Conservation (phyloP, 768 basidiomycete genomes). For the Cyclocybe cylindracea region DNA sequence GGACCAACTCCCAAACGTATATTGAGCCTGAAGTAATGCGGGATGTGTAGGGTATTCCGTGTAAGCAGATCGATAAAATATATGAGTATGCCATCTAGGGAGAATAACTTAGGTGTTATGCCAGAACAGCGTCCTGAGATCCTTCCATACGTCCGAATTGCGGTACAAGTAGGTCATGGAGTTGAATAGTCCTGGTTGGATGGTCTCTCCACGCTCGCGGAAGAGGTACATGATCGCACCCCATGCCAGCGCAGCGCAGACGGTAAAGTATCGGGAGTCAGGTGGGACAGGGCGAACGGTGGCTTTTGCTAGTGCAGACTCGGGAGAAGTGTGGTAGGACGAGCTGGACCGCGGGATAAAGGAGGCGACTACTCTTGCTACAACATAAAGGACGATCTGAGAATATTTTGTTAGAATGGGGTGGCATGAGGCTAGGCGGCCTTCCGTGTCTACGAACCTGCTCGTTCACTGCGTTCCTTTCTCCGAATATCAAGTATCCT, state of each 20-base stretch:
- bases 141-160: conserved; percentile 87
- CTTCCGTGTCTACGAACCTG: conserved; percentile 56
- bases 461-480: conserved; percentile 86
- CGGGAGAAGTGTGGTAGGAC: conserved; percentile 49
- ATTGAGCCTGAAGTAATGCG: conserved; percentile 13
- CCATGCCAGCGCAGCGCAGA: conserved; percentile 90
- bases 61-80: conserved; percentile 14
- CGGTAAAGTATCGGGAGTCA: conserved; percentile 78
- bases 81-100: conserved; percentile 10
- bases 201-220: conserved; percentile 81
- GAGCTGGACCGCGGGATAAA: conserved; percentile 79
- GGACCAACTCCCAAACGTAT: conserved; percentile 41
- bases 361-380: conserved; percentile 88
- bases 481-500: conserved; percentile 87
- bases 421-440: neutral
- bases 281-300: conserved; percentile 76
- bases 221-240: conserved; percentile 98
- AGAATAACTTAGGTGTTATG: conserved; percentile 66
- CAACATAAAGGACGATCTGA: conserved; percentile 95
- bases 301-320: conserved; percentile 39
- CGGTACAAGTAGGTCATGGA: conserved; percentile 95
- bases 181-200: conserved; percentile 96
- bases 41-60: conserved; percentile 8
- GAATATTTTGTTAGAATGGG: conserved; percentile 6
- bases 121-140: conserved; percentile 86